A percentile compares a stretch with the other conserved stretches of the same genome.
Evolutionary conservation across 2,329 filamentous ascomycete species (phyloP).

Genomic region (Pseudogymnoascus sp.): DNA sequence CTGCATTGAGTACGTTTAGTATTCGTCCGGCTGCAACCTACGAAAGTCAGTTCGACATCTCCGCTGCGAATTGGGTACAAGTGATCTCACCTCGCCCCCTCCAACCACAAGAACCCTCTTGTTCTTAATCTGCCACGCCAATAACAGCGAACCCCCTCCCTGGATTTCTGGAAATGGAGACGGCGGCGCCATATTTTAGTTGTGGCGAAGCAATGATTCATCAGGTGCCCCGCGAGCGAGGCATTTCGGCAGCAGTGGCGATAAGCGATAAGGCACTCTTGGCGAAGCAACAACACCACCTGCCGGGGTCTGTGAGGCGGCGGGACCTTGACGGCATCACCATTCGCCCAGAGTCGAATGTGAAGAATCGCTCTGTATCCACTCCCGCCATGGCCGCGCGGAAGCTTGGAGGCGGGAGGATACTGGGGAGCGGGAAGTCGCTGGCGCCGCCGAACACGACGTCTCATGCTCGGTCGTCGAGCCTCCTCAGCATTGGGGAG

Average conservation of each 20-base stretch:
- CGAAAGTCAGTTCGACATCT: constrained; percentile 7
- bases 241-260: not conserved
- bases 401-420: constrained; percentile 85
- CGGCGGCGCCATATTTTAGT: not conserved
- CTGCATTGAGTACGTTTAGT: constrained; percentile 87
- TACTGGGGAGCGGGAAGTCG: constrained; percentile 78
- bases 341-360: constrained; percentile 5
- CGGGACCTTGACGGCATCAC: constrained; percentile 5
- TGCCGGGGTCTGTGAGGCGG: constrained; percentile 1
- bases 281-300: not conserved
- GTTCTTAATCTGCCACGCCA: constrained; percentile 90
- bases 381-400: constrained; percentile 60
- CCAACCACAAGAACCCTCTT: constrained; percentile 89
- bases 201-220: not conserved
- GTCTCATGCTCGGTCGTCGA: constrained; percentile 27
- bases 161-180: constrained; percentile 65
- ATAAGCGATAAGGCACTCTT: constrained; percentile 3
- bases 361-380: constrained; percentile 12
- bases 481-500: constrained; percentile 47
- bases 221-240: not conserved
- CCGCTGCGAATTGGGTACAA: constrained; percentile 20
- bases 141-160: constrained; percentile 83
- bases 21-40: constrained; percentile 95
- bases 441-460: constrained; percentile 57
- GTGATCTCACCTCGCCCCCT: constrained; percentile 71